A percentile compares a stretch with the other conserved stretches of the same genome.
phyloP scores from a whole-genome alignment of 2,329 filamentous ascomycete genomes.

The Fusarium fracticaudum region DNA sequence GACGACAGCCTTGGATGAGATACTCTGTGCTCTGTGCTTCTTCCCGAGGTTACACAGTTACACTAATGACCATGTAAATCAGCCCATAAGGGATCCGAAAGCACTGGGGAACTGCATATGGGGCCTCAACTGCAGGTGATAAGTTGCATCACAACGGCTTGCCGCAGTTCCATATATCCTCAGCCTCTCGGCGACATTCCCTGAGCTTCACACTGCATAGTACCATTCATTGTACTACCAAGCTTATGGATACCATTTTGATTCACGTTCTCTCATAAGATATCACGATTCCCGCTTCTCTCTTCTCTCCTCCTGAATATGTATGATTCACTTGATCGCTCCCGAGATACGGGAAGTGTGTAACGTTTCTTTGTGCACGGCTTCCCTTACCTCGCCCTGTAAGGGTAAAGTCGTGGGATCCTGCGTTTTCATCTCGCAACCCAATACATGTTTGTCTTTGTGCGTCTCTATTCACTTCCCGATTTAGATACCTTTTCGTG shows the following conservation, averaged over 20 bases:
- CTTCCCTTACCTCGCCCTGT: not conserved
- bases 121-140: not conserved
- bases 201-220: not conserved
- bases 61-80: not conserved
- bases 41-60: not conserved
- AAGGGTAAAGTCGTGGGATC: not conserved
- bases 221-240: not conserved
- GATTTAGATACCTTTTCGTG: not conserved
- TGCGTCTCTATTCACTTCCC: not conserved
- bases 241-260: not conserved
- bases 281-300: not conserved
- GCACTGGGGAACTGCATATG: not conserved
- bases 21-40: not conserved
- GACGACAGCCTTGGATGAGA: not conserved
- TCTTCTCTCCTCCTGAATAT: not conserved
- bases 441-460: not conserved
- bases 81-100: not conserved
- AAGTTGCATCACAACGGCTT: not conserved
- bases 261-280: not conserved
- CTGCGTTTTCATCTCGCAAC: not conserved
- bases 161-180: not conserved
- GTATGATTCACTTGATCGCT: not conserved
- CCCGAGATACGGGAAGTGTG: not conserved
- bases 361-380: not conserved
- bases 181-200: not conserved